Evolutionary conservation across 2,329 filamentous ascomycete genomes (phyloP).

Genomic region (Nemania serpens): DNA sequence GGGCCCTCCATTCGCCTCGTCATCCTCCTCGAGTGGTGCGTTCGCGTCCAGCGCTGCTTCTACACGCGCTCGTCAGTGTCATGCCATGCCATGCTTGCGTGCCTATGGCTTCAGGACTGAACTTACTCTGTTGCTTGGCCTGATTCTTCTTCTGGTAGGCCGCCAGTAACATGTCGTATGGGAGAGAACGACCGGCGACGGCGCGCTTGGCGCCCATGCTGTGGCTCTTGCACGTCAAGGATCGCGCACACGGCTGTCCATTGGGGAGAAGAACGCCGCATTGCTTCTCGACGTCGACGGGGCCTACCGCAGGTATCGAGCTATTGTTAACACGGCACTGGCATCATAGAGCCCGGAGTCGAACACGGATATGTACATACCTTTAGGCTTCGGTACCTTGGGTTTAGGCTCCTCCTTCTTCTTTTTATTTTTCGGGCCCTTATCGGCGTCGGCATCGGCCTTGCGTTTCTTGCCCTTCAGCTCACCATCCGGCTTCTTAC

Average conservation of each 20-base stretch:
- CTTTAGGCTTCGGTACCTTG: conserved; percentile 84
- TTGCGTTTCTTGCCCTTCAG: conserved; percentile 79
- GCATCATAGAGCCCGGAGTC: neutral
- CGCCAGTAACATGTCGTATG: conserved; percentile 89
- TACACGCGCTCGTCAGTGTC: conserved; percentile 45
- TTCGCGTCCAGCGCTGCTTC: conserved; percentile 95
- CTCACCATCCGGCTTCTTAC: conserved; percentile 67
- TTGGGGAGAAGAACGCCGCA: conserved; percentile 88
- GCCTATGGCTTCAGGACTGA: neutral
- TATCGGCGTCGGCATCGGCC: conserved; percentile 75
- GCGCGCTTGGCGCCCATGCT: conserved; percentile 93
- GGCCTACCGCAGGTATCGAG: conserved; percentile 52
- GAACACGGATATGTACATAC: conserved; percentile 42
- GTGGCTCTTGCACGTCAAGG: conserved; percentile 91
- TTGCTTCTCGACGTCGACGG: conserved; percentile 91
- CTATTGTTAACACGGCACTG: conserved; percentile 4
- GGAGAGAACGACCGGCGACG: conserved; percentile 82
- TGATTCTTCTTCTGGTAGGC: conserved; percentile 98
- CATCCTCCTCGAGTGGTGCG: conserved; percentile 83
- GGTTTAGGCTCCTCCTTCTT: conserved; percentile 91
- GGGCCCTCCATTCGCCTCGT: conserved; percentile 77
- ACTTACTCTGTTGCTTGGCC: conserved; percentile 92
- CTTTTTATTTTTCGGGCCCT: conserved; percentile 86
- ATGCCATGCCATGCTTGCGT: neutral
- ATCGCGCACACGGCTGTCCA: conserved; percentile 83